A percentile compares a stretch with the other conserved stretches of the same genome.
These are phyloP conservation scores for Ganoderma leucocontextum DNA, from an alignment of 1,284 basidiomycete species.

Conservation along the genomic window DNA sequence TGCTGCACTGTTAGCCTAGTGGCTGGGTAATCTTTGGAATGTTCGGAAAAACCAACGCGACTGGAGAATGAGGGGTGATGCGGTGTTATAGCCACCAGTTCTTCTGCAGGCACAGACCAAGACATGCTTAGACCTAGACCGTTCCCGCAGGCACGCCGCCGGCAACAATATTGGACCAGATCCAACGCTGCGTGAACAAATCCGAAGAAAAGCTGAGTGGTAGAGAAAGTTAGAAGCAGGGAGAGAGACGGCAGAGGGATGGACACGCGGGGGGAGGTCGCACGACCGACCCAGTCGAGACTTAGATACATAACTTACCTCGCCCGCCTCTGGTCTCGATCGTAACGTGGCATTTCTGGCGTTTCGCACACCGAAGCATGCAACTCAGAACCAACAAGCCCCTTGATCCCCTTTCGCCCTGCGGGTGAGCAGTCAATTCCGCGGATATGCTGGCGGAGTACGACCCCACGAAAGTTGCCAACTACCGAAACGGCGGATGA, in stretches of 20 bases:
- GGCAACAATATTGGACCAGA: neutral
- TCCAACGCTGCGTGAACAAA: neutral
- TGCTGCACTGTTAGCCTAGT: neutral
- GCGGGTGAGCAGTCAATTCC: neutral
- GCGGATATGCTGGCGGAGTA: neutral
- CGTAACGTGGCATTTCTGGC: neutral
- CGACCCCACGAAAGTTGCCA: neutral
- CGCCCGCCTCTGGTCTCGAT: slow-evolving; percentile 6
- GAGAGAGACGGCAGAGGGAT: neutral
- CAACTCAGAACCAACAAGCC: neutral
- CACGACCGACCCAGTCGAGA: neutral
- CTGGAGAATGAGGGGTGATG: neutral
- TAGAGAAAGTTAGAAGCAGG: neutral
- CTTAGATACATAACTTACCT: neutral
- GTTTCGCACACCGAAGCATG: slow-evolving; percentile 1
- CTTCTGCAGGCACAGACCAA: neutral
- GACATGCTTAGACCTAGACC: neutral
- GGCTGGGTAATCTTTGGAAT: neutral
- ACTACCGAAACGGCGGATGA: neutral
- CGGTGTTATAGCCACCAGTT: neutral
- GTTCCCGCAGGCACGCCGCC: neutral
- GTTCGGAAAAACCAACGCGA: neutral
- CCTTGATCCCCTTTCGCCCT: neutral
- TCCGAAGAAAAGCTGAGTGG: neutral
- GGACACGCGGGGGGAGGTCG: neutral